These are phyloP conservation scores for Metschnikowia santaceciliae DNA, from an alignment of 805 yeast genomes.

Conservation along the genomic window DNA sequence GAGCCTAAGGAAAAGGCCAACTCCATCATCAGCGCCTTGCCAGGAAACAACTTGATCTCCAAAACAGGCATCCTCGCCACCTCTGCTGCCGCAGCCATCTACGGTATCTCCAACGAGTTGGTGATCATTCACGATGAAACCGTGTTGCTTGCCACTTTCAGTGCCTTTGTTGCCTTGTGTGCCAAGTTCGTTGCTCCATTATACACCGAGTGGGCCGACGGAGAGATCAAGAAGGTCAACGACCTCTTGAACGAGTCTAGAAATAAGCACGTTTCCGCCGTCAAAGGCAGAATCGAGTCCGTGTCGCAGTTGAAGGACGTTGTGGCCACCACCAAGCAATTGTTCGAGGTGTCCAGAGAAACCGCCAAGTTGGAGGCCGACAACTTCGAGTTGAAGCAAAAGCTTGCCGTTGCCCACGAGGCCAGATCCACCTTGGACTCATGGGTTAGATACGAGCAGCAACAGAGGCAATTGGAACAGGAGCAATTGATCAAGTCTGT, in stretches of 20 bases:
- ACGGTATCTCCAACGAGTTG: constrained; percentile 90
- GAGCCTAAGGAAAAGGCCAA: constrained; percentile 92
- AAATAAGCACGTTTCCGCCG: constrained; percentile 86
- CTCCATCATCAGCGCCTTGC: constrained; percentile 85
- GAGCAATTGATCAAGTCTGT: constrained; percentile 83
- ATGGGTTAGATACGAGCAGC: constrained; percentile 97
- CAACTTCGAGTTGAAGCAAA: constrained; percentile 89
- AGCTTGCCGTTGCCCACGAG: constrained; percentile 79
- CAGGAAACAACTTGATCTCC: constrained; percentile 82
- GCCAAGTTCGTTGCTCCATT: constrained; percentile 91
- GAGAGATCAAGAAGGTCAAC: constrained; percentile 75
- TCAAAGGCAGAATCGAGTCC: constrained; percentile 83
- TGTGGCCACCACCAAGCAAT: constrained; percentile 82
- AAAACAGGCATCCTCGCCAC: constrained; percentile 96
- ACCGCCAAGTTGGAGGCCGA: constrained; percentile 94
- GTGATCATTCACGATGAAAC: constrained; percentile 94
- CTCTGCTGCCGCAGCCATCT: constrained; percentile 87
- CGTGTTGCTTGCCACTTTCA: constrained; percentile 74
- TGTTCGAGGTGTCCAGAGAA: constrained; percentile 93
- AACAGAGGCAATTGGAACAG: constrained; percentile 95
- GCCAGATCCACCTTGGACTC: constrained; percentile 96
- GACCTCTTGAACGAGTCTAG: constrained; percentile 84
- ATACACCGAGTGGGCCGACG: constrained; percentile 91
- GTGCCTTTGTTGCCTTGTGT: constrained; percentile 67
- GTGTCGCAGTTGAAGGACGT: constrained; percentile 90